phyloP scores from a whole-genome alignment of 2,329 filamentous ascomycete species.

The Amauroascus niger region DNA sequence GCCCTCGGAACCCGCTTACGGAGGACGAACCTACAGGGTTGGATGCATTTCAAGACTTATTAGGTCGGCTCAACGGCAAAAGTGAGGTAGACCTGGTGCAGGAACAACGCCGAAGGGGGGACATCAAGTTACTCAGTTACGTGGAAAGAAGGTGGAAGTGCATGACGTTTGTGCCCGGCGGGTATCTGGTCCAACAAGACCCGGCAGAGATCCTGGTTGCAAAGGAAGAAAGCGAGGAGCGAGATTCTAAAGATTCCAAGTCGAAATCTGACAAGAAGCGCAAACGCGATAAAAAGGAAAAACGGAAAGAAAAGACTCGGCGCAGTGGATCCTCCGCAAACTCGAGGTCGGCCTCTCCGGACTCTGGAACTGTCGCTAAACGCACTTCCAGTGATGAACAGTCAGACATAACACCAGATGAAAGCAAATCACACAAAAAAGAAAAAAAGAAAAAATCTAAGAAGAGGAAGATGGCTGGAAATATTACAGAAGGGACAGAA shows the following conservation, averaged over 20 bases:
- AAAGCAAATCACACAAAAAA: conserved; percentile 12
- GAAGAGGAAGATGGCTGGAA: conserved; percentile 23
- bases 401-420: neutral
- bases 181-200: conserved; percentile 52
- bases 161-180: conserved; percentile 82
- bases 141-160: conserved; percentile 65
- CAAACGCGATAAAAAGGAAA: conserved; percentile 25
- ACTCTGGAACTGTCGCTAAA: neutral
- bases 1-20: conserved; percentile 55
- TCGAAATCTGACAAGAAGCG: conserved; percentile 21
- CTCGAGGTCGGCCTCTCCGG: neutral
- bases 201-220: conserved; percentile 24
- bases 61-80: conserved; percentile 85
- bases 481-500: conserved; percentile 8
- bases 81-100: conserved; percentile 61
- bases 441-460: conserved; percentile 26
- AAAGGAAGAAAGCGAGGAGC: conserved; percentile 44
- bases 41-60: conserved; percentile 72
- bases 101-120: conserved; percentile 58
- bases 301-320: conserved; percentile 12
- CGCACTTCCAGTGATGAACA: neutral
- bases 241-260: conserved; percentile 33
- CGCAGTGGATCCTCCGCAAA: conserved; percentile 12
- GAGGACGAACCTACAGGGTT: conserved; percentile 71
- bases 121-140: conserved; percentile 63